Evolutionary conservation across 228 moss, liverwort and hornwort genomes (phyloP).

Genomic region (Sphagnum magellanicum): DNA sequence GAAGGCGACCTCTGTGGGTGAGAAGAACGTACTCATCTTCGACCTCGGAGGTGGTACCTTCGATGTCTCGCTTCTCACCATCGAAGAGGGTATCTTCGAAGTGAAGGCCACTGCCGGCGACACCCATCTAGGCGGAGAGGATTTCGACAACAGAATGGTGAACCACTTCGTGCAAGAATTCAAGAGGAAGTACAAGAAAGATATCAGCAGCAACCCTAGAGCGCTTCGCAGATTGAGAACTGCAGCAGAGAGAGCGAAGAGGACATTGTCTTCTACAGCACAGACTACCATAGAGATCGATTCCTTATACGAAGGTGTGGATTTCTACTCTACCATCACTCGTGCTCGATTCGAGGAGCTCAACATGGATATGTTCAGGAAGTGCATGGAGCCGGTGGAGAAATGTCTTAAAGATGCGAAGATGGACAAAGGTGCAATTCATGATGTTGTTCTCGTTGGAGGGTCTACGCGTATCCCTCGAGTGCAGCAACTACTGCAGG

Average conservation of each 20-base stretch:
- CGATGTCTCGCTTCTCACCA: slow-evolving; percentile 26
- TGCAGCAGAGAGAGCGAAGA: slow-evolving; percentile 33
- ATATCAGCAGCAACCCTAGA: slow-evolving; percentile 31
- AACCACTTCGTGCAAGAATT: slow-evolving; percentile 30
- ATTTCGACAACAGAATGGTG: slow-evolving; percentile 30
- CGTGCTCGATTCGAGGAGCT: slow-evolving; percentile 39
- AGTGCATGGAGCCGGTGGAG: slow-evolving; percentile 26
- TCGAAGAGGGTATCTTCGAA: slow-evolving; percentile 20
- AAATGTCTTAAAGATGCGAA: slow-evolving; percentile 22
- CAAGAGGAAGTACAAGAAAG: slow-evolving; percentile 21
- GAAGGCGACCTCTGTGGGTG: slow-evolving; percentile 29
- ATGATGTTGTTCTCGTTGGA: slow-evolving; percentile 41
- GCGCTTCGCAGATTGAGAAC: slow-evolving; percentile 26
- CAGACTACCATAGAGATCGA: slow-evolving; percentile 26
- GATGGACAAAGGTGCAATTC: slow-evolving; percentile 14
- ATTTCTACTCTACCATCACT: slow-evolving; percentile 36
- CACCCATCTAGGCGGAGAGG: slow-evolving; percentile 35
- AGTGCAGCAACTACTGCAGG: slow-evolving; percentile 29
- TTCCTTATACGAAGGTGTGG: slow-evolving; percentile 36
- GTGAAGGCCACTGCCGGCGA: slow-evolving; percentile 35
- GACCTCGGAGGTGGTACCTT: slow-evolving; percentile 39
- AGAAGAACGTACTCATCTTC: slow-evolving; percentile 27
- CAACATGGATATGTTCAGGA: slow-evolving; percentile 23
- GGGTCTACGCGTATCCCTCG: slow-evolving; percentile 29
- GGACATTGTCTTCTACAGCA: slow-evolving; percentile 17